Evolutionary conservation across 2,329 filamentous ascomycete genomes (phyloP).

Genomic region (Corinectria fuckeliana): DNA sequence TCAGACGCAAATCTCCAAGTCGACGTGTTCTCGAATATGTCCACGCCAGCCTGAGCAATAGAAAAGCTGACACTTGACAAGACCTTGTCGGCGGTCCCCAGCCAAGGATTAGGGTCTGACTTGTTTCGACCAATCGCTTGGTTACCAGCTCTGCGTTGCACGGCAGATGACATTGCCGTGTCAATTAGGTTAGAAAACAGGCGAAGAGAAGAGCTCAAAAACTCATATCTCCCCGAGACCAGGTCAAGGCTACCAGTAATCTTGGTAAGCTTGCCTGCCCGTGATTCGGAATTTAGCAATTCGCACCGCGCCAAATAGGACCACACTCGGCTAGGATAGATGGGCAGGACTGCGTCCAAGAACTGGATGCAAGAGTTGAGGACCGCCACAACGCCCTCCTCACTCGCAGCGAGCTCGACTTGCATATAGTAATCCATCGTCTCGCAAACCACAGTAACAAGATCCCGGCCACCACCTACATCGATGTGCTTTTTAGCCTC

Average conservation of each 20-base stretch:
- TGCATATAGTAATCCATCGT: conserved; percentile 78
- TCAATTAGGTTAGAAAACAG: conserved; percentile 79
- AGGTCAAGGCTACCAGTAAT: conserved; percentile 86
- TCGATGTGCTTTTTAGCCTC: conserved; percentile 60
- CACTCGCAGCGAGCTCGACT: conserved; percentile 61
- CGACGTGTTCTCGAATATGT: conserved; percentile 83
- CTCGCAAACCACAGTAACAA: conserved; percentile 82
- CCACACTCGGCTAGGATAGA: conserved; percentile 87
- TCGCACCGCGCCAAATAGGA: conserved; percentile 84
- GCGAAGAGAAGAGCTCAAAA: conserved; percentile 75
- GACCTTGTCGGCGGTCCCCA: conserved; percentile 79
- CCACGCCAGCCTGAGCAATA: conserved; percentile 77
- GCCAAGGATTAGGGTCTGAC: conserved; percentile 61
- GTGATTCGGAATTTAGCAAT: conserved; percentile 77
- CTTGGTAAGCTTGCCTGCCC: conserved; percentile 76
- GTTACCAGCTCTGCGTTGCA: conserved; percentile 66
- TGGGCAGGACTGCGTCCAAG: conserved; percentile 72
- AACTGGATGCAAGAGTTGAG: conserved; percentile 79
- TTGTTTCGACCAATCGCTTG: conserved; percentile 57
- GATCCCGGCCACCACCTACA: conserved; percentile 67
- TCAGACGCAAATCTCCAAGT: conserved; percentile 82
- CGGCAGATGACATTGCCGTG: conserved; percentile 73
- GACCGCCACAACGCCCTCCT: conserved; percentile 70
- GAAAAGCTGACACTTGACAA: conserved; percentile 74
- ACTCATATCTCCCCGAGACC: conserved; percentile 75